Evolutionary conservation across 768 basidiomycete genomes (phyloP), one percentile per base, ranked within the genome.

Genomic region (Termitomyces sp.): DNA sequence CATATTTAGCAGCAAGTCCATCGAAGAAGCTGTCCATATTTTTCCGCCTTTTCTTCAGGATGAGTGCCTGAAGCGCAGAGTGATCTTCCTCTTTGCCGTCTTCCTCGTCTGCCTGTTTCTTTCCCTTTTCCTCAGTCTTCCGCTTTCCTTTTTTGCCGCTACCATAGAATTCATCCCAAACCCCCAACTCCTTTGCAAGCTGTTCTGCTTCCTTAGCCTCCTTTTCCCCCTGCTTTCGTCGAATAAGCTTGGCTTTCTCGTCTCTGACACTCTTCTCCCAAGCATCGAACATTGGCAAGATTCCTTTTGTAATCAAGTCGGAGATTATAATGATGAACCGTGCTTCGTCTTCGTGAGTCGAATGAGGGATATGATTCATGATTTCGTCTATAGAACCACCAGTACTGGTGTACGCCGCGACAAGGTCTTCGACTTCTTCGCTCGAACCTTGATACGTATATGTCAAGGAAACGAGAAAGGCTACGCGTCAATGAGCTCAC

Each of bases 81-180:
- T 81, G 73, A 59, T 91, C 90, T 37, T 83, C 85, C 17, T 82
- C 83, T 4, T 74, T 79, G 6, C 69, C 80, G 1, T 69, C 70
- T 11, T 70, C 60, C 53, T 62, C 66, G 34, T 67, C 62, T 67
- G 5, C 29, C n/a, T 21, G 40, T 52, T 77, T 10, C 59, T 81
- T 86, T 1, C 71, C 76, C 63, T 84, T 85, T 12, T 73, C 76
- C 43, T 82, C 83, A 14, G 72, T 71, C 70, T 82, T 84, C 61
- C 83, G 78, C 35, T 82, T 75, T 7, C 83, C 82, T 1, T 78
- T 69, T 71, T 87, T 90, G 4, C 89, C 91, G 60, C 77, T 84
- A 5, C 89, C 91, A 66, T 90, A 93, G 64, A 94, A 94, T 63
- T 94, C 92, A 55, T 97, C 94, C 92, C 93, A 95, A 10, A 97